phyloP scores from a whole-genome alignment of 139 green algal genomes.

The Tetradesmus obliquus region DNA sequence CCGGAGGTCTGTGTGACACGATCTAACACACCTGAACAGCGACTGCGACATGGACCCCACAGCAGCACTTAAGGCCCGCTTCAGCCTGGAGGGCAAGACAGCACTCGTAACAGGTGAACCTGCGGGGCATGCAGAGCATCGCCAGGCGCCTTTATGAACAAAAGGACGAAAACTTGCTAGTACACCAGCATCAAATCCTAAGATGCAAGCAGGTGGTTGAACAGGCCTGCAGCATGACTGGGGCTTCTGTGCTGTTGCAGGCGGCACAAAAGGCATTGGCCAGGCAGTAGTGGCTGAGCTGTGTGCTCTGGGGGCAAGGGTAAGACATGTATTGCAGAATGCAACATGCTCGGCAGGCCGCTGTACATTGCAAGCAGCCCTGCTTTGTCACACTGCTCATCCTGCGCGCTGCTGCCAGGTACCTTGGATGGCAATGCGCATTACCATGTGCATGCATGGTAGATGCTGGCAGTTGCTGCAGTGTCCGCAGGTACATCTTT shows the following conservation, averaged over 20 bases:
- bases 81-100: not conserved
- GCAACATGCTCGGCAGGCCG: not conserved
- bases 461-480: not conserved
- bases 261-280: conserved; percentile 52
- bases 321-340: not conserved
- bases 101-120: not conserved
- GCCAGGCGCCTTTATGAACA: not conserved
- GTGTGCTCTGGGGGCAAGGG: conserved; percentile 41
- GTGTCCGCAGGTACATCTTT: too few relatives aligned
- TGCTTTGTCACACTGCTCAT: not conserved
- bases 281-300: conserved; percentile 49
- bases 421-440: not conserved
- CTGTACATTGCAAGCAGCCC: not conserved
- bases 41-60: not conserved
- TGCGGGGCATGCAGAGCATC: not conserved
- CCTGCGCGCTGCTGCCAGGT: not conserved
- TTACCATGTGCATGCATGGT: not conserved
- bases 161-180: not conserved
- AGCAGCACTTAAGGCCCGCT: not conserved
- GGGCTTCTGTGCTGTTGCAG: conserved; percentile 17
- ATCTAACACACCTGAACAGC: too few relatives aligned
- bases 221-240: not conserved
- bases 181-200: not conserved
- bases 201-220: not conserved
- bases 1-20: too few relatives aligned